Evolutionary conservation across 441 rosid species (phyloP).

Genomic region (Adansonia rubrostipa): DNA sequence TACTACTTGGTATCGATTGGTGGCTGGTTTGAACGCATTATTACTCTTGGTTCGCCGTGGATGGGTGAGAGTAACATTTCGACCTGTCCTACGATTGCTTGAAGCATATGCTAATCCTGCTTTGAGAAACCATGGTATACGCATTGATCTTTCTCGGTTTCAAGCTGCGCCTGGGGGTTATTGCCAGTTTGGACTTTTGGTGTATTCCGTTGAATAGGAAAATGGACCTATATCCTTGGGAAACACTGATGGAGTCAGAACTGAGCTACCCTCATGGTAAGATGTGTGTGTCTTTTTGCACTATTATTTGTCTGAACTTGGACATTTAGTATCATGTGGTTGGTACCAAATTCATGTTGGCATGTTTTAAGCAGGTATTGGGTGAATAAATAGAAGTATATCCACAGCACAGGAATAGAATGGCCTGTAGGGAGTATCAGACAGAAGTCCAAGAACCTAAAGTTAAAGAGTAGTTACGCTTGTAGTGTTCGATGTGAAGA

Average conservation of each 20-base stretch:
- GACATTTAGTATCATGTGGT: conserved; percentile 1
- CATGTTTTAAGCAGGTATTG: background rate
- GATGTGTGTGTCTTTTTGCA: background rate
- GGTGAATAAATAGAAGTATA: background rate
- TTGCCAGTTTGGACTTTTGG: conserved; percentile 90
- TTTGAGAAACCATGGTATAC: conserved; percentile 64
- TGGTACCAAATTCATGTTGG: conserved; percentile 4
- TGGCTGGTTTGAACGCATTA: conserved; percentile 98
- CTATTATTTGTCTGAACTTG: background rate
- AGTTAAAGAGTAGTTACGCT: background rate
- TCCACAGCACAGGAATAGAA: background rate
- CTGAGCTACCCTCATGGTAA: conserved; percentile 60
- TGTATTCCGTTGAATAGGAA: conserved; percentile 65
- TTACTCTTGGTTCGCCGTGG: conserved; percentile 91
- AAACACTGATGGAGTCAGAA: conserved; percentile 43
- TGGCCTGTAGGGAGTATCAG: background rate
- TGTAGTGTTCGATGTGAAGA: background rate
- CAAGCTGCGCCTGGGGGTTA: conserved; percentile 82
- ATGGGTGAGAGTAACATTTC: conserved; percentile 70
- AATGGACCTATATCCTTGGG: conserved; percentile 45
- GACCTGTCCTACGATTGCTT: conserved; percentile 79
- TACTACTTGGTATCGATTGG: conserved; percentile 92
- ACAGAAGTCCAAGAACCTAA: background rate
- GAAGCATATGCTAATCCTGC: conserved; percentile 96
- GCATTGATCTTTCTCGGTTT: conserved; percentile 90